Evolutionary conservation across 495 filamentous ascomycete genomes (phyloP).

Genomic region (Amorphotheca resinae): DNA sequence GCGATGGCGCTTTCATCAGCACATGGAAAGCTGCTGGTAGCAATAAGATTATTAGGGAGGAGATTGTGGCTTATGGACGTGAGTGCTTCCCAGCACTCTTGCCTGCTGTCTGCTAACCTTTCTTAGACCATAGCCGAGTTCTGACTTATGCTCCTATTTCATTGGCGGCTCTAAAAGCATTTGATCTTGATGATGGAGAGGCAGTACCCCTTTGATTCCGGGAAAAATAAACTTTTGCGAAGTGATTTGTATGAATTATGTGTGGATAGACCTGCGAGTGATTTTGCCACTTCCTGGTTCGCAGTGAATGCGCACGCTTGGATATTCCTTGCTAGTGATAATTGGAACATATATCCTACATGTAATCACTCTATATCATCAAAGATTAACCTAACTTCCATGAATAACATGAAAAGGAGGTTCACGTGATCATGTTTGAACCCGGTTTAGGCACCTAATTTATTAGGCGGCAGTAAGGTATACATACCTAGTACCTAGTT

Average conservation of each 20-base stretch:
- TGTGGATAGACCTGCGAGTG: too few relatives aligned
- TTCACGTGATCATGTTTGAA: not conserved
- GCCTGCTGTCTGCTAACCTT: slow-evolving; percentile 15
- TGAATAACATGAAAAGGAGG: not conserved
- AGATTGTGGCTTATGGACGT: slow-evolving; percentile 47
- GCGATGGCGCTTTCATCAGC: slow-evolving; percentile 29
- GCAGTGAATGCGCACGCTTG: too few relatives aligned
- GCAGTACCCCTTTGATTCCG: slow-evolving; percentile 5
- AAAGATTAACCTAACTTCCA: not conserved
- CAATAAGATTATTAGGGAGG: slow-evolving; percentile 34
- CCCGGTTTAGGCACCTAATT: not conserved
- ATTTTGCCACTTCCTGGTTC: too few relatives aligned
- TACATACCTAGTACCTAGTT: too few relatives aligned
- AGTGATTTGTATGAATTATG: too few relatives aligned
- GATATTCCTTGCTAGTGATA: too few relatives aligned
- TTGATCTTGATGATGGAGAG: slow-evolving; percentile 27
- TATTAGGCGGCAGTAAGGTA: too few relatives aligned
- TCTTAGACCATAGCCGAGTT: slow-evolving; percentile 44
- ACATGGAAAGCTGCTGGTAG: slow-evolving; percentile 25
- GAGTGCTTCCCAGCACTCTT: too few relatives aligned
- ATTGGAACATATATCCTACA: too few relatives aligned
- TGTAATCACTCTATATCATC: not conserved
- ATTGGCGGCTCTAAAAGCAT: slow-evolving; percentile 52
- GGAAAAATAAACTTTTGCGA: too few relatives aligned
- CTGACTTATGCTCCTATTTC: slow-evolving; percentile 40